Base-by-base conservation (phyloP, 2,329 filamentous ascomycete species). In the Ascochyta koolunga region DNA sequence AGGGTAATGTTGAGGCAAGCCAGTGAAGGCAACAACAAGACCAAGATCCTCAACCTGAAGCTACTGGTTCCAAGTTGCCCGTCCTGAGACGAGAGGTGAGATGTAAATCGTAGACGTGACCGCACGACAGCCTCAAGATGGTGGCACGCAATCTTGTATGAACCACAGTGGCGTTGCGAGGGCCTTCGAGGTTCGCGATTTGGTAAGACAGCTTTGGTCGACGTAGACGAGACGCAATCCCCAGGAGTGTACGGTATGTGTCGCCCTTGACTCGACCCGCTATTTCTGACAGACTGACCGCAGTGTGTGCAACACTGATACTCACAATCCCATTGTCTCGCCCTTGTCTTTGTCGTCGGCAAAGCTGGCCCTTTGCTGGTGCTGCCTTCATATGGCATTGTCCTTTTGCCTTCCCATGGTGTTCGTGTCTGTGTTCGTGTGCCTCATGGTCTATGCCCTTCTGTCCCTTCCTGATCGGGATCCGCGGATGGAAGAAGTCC, bases 181-280 rank as follows among this genome's bases (percentile, higher is more conserved):
- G 19, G 45, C 29, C 18, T 32, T 46, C 16, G 40, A 41, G 45
- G n/a, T 32, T 45, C 46, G 41, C 50, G 40, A 54, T 50, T 43
- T 50, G 54, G 53, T 54, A 22, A 59, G 58, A 57, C 46, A 57
- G 33, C 37, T 44, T 35, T 50, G 43, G 39, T 47, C 33, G 42
- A 56, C 19, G 52, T 33, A 41, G 37, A 38, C 32, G 37, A 56
- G 47, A 41, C 50, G 52, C 52, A 56, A 50, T 56, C 52, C 52
- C 47, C 50, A 50, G 24, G 27, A 31, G 21, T 13, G 47, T 35
- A 50, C 42, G 52, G 52, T 50, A 56, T 56, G 52, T 39, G 38
- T 47, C 52, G 47, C 52, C 52, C 47, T 55, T 56, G 52, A 31
- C 41, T 50, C 47, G 25, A 43, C 32, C 27, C 45, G 41, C 46